phyloP scores from a whole-genome alignment of 2,329 filamentous ascomycete genomes.

The Aspergillus neotritici region DNA sequence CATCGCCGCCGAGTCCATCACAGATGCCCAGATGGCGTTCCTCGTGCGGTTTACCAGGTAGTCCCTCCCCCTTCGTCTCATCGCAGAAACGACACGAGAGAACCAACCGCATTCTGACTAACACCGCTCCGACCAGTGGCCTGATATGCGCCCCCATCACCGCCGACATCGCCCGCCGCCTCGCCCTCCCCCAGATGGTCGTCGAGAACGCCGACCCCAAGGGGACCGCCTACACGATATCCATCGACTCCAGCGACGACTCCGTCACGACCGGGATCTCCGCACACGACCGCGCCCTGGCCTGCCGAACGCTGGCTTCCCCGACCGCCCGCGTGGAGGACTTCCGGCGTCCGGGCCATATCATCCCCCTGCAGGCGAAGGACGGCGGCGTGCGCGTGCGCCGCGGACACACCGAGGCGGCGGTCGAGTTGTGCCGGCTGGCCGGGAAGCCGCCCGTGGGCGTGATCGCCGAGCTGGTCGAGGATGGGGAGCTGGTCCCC shows the following conservation, averaged over 20 bases:
- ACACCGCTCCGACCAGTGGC: constrained; percentile 49
- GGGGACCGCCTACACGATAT: constrained; percentile 87
- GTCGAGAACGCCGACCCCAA: constrained; percentile 71
- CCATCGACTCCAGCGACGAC: constrained; percentile 70
- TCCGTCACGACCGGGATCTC: constrained; percentile 83
- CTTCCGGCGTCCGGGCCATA: constrained; percentile 81
- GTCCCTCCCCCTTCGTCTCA: neutral
- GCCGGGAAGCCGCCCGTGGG: constrained; percentile 70
- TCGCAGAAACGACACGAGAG: neutral
- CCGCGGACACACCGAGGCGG: constrained; percentile 87
- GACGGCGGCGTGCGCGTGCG: constrained; percentile 75
- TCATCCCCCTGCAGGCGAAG: constrained; percentile 75
- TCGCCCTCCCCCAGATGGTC: constrained; percentile 89
- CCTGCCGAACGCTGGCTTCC: constrained; percentile 71
- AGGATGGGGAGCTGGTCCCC: constrained; percentile 68
- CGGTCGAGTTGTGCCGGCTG: constrained; percentile 80
- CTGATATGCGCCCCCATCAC: constrained; percentile 84
- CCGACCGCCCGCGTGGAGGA: constrained; percentile 50
- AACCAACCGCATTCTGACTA: constrained; percentile 1
- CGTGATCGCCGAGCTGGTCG: constrained; percentile 87
- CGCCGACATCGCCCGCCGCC: constrained; percentile 60
- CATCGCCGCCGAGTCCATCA: constrained; percentile 80
- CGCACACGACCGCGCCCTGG: constrained; percentile 78
- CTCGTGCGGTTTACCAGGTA: constrained; percentile 78
- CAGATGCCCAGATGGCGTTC: constrained; percentile 88